Evolutionary conservation across 345 rosid species (phyloP).

Genomic region (Luvunga scandens): DNA sequence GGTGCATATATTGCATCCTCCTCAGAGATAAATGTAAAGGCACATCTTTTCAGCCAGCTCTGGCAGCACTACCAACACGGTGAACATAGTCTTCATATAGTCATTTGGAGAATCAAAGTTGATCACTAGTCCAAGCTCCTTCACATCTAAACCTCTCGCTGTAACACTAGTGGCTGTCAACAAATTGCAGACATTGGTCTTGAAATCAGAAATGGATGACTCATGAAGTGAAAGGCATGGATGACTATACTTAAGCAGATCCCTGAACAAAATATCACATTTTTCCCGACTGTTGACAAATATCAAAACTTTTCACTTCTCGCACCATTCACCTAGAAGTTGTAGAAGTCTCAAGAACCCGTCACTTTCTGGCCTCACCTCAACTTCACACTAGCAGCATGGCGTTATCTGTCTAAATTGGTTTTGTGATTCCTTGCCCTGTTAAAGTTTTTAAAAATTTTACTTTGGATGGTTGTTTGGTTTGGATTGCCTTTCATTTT

Average conservation of each 20-base stretch:
- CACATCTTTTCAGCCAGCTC: constrained; percentile 94
- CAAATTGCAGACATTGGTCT: constrained; percentile 86
- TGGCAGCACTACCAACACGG: constrained; percentile 96
- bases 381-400: constrained; percentile 21
- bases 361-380: constrained; percentile 88
- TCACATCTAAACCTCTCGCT: constrained; percentile 92
- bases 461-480: not conserved
- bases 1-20: constrained; percentile 95
- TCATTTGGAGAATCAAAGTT: constrained; percentile 94
- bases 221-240: constrained; percentile 94
- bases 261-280: constrained; percentile 82
- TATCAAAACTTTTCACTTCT: constrained; percentile 82
- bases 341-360: constrained; percentile 80
- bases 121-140: constrained; percentile 90
- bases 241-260: constrained; percentile 69
- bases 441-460: not conserved
- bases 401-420: not conserved
- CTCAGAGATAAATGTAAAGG: constrained; percentile 87
- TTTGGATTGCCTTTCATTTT: not conserved
- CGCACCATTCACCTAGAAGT: constrained; percentile 94
- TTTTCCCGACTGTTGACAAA: constrained; percentile 91
- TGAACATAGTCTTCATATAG: constrained; percentile 98
- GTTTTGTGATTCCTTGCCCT: not conserved
- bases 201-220: constrained; percentile 85
- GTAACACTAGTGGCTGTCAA: constrained; percentile 90